Conservation (phyloP, 1,139 yeast species). For the Candida freyschussii region DNA sequence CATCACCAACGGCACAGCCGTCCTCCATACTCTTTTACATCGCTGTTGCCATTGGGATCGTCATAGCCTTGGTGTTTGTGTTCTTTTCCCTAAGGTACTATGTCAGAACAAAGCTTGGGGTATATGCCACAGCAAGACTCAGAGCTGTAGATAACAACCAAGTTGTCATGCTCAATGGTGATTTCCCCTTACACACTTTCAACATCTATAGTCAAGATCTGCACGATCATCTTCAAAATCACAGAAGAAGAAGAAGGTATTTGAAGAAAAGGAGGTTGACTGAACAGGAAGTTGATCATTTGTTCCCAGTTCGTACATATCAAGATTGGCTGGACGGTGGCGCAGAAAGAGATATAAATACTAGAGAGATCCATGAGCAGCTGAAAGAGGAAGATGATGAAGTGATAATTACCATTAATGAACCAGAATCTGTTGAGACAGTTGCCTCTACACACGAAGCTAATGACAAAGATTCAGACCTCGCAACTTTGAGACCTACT, state of each 20-base stretch:
- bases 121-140: slow-evolving; percentile 41
- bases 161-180: slow-evolving; percentile 21
- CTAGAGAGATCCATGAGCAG: slow-evolving; percentile 21
- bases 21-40: slow-evolving; percentile 58
- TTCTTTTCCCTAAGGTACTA: slow-evolving; percentile 58
- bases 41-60: slow-evolving; percentile 58
- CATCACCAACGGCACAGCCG: slow-evolving; percentile 30
- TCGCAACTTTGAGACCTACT: too few relatives aligned
- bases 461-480: not conserved
- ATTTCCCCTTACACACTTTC: slow-evolving; percentile 22
- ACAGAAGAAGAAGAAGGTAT: slow-evolving; percentile 21
- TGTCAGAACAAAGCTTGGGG: slow-evolving; percentile 50
- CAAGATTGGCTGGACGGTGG: slow-evolving; percentile 54
- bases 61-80: slow-evolving; percentile 48
- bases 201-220: slow-evolving; percentile 18
- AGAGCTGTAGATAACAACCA: slow-evolving; percentile 23
- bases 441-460: too few relatives aligned
- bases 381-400: slow-evolving; percentile 26
- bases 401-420: too few relatives aligned
- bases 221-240: slow-evolving; percentile 13
- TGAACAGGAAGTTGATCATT: slow-evolving; percentile 54
- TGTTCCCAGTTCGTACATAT: slow-evolving; percentile 64
- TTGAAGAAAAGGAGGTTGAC: slow-evolving; percentile 50
- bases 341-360: slow-evolving; percentile 26
- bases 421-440: too few relatives aligned